These are phyloP conservation scores for Ophiostoma piceae DNA, from an alignment of 2,329 filamentous ascomycete genomes.

Conservation along the genomic window DNA sequence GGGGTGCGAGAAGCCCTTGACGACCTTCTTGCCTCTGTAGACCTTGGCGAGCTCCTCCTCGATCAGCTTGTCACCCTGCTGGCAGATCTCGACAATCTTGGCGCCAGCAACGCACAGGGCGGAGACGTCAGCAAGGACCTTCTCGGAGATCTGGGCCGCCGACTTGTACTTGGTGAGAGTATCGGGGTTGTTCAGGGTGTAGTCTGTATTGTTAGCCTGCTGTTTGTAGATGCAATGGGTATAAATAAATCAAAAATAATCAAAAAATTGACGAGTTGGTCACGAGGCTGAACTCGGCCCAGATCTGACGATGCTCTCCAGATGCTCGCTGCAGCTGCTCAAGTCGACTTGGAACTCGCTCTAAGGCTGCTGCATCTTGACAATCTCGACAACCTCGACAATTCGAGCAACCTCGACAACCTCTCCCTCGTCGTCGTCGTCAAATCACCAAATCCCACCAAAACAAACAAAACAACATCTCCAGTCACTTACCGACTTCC, in stretches of 20 bases:
- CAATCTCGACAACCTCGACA: not conserved
- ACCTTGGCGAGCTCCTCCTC: slow-evolving; percentile 93
- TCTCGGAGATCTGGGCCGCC: slow-evolving; percentile 89
- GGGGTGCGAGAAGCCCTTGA: slow-evolving; percentile 90
- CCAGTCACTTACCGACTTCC: slow-evolving; percentile 39
- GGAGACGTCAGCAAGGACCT: slow-evolving; percentile 81
- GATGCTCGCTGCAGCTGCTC: not conserved
- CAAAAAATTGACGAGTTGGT: not conserved
- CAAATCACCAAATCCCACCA: not conserved
- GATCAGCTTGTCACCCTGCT: slow-evolving; percentile 90
- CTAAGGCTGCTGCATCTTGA: not conserved
- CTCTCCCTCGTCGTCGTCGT: not conserved
- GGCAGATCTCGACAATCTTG: slow-evolving; percentile 91
- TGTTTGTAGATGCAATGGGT: not conserved
- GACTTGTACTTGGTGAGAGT: slow-evolving; percentile 99
- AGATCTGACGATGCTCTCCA: not conserved
- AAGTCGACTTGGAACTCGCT: not conserved
- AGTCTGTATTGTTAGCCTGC: slow-evolving; percentile 52
- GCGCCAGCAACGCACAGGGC: slow-evolving; percentile 71
- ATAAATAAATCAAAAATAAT: not conserved
- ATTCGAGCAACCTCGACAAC: no score
- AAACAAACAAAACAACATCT: not conserved
- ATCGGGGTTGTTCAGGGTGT: slow-evolving; percentile 84
- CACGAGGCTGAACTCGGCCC: not conserved
- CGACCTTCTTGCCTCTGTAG: slow-evolving; percentile 96